phyloP scores from a whole-genome alignment of 2,329 filamentous ascomycete species.

The Verticillium isaacii region DNA sequence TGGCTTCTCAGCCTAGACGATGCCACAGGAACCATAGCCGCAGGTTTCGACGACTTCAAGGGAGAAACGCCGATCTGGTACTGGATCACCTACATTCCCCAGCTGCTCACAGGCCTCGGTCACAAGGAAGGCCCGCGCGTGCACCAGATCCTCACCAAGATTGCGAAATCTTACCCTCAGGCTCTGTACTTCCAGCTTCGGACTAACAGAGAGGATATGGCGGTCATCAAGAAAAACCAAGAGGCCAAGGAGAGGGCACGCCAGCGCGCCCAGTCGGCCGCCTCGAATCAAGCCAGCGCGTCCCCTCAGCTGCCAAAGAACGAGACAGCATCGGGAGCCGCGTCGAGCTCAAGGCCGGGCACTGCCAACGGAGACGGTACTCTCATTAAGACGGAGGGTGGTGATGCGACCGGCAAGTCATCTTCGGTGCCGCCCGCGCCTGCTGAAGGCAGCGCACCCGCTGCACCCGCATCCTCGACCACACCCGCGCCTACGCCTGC shows the following conservation, averaged over 20 bases:
- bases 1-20: slow-evolving; percentile 96
- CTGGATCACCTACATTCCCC: slow-evolving; percentile 98
- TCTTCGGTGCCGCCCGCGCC: slow-evolving; percentile 4
- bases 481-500: not conserved
- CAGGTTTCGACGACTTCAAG: slow-evolving; percentile 93
- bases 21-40: slow-evolving; percentile 73
- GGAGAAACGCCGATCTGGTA: slow-evolving; percentile 98
- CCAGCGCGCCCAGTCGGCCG: slow-evolving; percentile 40
- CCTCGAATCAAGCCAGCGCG: slow-evolving; percentile 38
- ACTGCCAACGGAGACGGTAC: slow-evolving; percentile 44
- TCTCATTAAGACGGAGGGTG: slow-evolving; percentile 39
- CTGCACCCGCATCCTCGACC: not conserved
- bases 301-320: slow-evolving; percentile 49
- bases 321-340: slow-evolving; percentile 37
- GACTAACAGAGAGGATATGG: slow-evolving; percentile 91
- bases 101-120: slow-evolving; percentile 85
- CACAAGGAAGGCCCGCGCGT: slow-evolving; percentile 88
- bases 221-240: slow-evolving; percentile 84
- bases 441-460: not conserved
- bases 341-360: slow-evolving; percentile 38
- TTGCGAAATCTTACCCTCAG: slow-evolving; percentile 94
- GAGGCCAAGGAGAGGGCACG: slow-evolving; percentile 65
- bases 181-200: slow-evolving; percentile 92
- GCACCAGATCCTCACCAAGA: slow-evolving; percentile 81
- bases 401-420: slow-evolving; percentile 21